Percentiles rank a stretch among this genome's conserved stretches.
Conservation (phyloP, 345 rosid species). For the Cardiospermum halicacabum region DNA sequence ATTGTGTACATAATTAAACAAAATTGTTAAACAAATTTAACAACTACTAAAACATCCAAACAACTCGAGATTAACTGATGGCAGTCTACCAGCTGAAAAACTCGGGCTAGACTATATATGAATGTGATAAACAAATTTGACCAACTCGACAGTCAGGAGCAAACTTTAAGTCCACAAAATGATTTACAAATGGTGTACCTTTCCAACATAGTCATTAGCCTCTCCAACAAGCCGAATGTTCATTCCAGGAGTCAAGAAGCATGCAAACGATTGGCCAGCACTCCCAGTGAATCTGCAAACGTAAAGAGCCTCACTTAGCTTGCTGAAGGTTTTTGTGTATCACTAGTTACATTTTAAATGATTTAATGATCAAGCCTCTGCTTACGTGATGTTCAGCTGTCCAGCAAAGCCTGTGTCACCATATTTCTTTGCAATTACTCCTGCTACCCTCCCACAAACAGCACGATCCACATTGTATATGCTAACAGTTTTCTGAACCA, state of each 20-base stretch:
- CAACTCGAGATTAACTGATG: neutral
- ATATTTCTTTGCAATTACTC: constrained; percentile 85
- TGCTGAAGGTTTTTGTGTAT: constrained; percentile 1
- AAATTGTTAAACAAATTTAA: neutral
- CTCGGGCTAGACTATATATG: too few relatives aligned
- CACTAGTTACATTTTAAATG: neutral
- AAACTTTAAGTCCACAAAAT: neutral
- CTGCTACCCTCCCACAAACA: constrained; percentile 90
- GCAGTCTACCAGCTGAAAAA: neutral
- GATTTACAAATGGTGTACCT: constrained; percentile 46
- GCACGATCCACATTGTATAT: constrained; percentile 96
- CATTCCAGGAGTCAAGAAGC: constrained; percentile 98
- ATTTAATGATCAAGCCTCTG: constrained; percentile 7
- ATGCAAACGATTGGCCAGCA: constrained; percentile 96
- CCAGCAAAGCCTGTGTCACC: constrained; percentile 99
- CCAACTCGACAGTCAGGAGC: constrained; percentile 1
- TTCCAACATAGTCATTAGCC: constrained; percentile 96
- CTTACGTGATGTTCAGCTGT: constrained; percentile 92
- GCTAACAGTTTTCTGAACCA: constrained; percentile 57
- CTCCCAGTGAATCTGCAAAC: constrained; percentile 76
- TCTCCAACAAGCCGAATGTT: constrained; percentile 86
- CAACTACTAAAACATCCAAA: neutral
- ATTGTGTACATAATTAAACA: neutral
- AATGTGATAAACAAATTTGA: neutral
- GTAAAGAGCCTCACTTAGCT: constrained; percentile 22